phyloP scores from a whole-genome alignment of 208 protist species.

The Sergeia podlipaevii region DNA sequence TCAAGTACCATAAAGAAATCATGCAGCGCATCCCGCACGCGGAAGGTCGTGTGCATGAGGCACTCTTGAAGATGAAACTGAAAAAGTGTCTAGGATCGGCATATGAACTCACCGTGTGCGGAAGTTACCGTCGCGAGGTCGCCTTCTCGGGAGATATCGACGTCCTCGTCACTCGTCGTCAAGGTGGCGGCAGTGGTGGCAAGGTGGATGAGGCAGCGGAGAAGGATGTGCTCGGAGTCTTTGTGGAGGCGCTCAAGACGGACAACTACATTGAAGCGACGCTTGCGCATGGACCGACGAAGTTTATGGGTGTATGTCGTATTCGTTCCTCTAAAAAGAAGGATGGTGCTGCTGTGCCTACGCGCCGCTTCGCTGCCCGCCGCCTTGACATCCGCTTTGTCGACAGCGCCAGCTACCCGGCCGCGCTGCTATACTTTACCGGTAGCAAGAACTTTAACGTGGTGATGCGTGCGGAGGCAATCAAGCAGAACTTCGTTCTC shows the following conservation, averaged over 20 bases:
- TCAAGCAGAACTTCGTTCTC: slow-evolving; percentile 71
- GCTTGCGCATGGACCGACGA: slow-evolving; percentile 76
- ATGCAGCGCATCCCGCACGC: slow-evolving; percentile 70
- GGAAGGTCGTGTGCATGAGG: slow-evolving; percentile 77
- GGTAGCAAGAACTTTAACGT: slow-evolving; percentile 94
- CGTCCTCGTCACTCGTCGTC: slow-evolving; percentile 66
- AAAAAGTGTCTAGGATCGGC: slow-evolving; percentile 63
- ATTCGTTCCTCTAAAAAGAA: slow-evolving; percentile 50
- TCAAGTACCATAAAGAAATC: slow-evolving; percentile 85
- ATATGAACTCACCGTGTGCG: slow-evolving; percentile 76
- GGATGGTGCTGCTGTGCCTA: slow-evolving; percentile 8
- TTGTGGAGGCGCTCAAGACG: slow-evolving; percentile 52
- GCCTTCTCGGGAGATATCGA: slow-evolving; percentile 82
- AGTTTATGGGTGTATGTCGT: slow-evolving; percentile 89
- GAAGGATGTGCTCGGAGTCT: slow-evolving; percentile 45
- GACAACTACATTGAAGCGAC: slow-evolving; percentile 79
- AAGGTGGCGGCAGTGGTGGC: not conserved
- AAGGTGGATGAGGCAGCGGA: slow-evolving; percentile 12
- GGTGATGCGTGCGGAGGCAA: slow-evolving; percentile 82
- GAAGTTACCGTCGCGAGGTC: slow-evolving; percentile 66
- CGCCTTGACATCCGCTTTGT: slow-evolving; percentile 89
- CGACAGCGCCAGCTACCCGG: slow-evolving; percentile 67
- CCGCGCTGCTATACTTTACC: slow-evolving; percentile 91
- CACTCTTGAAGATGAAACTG: slow-evolving; percentile 68
- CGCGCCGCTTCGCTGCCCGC: slow-evolving; percentile 46